A percentile compares a stretch with the other conserved stretches of the same genome.
Evolutionary conservation across 352 stramenopile genomes (phyloP).

Genomic region (Globisporangium apiculatum): DNA sequence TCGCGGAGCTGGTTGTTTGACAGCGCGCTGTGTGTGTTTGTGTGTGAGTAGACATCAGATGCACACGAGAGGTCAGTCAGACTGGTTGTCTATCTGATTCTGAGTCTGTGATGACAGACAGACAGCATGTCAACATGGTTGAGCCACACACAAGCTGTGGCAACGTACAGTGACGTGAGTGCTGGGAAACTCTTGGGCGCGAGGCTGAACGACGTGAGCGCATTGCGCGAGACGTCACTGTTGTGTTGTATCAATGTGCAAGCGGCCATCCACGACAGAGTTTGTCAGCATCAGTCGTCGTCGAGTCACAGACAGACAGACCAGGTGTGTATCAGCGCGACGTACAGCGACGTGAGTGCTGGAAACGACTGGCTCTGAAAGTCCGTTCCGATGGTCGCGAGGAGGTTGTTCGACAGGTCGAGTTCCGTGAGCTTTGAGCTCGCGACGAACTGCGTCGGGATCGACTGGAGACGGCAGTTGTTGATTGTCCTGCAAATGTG

Average conservation of each 20-base stretch:
- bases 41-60: not conserved
- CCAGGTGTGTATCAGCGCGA: not conserved
- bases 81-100: no score
- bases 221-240: conserved; percentile 42
- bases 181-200: conserved; percentile 29
- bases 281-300: not conserved
- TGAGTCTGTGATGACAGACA: not conserved
- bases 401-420: conserved; percentile 35
- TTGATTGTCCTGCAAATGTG: conserved; percentile 35
- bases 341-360: conserved; percentile 52
- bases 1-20: conserved; percentile 36
- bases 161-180: conserved; percentile 34
- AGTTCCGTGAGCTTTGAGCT: conserved; percentile 23
- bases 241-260: not conserved
- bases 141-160: not conserved
- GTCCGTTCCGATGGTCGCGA: conserved; percentile 20
- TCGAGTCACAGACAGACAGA: not conserved
- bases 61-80: not conserved
- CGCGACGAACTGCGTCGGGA: conserved; percentile 40
- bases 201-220: conserved; percentile 28
- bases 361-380: conserved; percentile 36
- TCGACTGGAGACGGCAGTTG: conserved; percentile 59
- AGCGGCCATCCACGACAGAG: not conserved
- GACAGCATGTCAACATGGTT: not conserved
- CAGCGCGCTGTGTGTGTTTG: conserved; percentile 21